These are phyloP conservation scores for Posidonia australis DNA, from an alignment of 106 monocot genomes.

Conservation along the genomic window DNA sequence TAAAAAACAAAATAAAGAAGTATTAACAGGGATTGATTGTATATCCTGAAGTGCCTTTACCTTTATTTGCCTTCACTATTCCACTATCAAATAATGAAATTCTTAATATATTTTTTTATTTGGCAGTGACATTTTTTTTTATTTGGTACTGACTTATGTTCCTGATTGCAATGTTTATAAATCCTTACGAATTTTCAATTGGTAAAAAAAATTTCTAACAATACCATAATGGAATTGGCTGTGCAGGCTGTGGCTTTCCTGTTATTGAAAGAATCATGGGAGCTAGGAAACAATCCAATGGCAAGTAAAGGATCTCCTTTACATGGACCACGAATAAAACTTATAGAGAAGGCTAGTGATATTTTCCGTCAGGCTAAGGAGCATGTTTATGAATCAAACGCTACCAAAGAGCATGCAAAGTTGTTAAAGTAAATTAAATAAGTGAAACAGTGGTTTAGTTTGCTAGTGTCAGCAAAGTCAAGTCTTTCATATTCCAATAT, in stretches of 20 bases:
- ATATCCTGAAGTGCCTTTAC: no score
- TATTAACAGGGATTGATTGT: no score
- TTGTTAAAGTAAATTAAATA: conserved; percentile 63
- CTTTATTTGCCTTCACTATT: no score
- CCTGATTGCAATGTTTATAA: background rate
- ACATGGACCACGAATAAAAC: conserved; percentile 78
- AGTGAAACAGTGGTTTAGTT: background rate
- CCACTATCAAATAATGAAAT: no score
- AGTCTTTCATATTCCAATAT: no score
- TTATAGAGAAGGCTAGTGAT: conserved; percentile 83
- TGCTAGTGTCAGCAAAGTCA: no score
- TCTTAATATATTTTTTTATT: no score
- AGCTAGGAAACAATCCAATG: conserved; percentile 75
- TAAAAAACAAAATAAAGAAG: no score
- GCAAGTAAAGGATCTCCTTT: conserved; percentile 88
- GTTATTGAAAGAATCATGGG: conserved; percentile 84
- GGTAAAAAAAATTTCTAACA: no score
- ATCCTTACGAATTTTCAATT: background rate
- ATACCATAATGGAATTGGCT: conserved; percentile 4
- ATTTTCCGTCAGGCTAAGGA: conserved; percentile 88
- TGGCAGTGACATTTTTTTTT: no score
- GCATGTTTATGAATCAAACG: conserved; percentile 80
- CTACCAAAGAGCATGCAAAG: conserved; percentile 91
- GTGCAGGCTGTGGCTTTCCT: conserved; percentile 84
- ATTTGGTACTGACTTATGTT: no score